Conservation (phyloP, 306 rosid species). For the Styphnolobium japonicum region DNA sequence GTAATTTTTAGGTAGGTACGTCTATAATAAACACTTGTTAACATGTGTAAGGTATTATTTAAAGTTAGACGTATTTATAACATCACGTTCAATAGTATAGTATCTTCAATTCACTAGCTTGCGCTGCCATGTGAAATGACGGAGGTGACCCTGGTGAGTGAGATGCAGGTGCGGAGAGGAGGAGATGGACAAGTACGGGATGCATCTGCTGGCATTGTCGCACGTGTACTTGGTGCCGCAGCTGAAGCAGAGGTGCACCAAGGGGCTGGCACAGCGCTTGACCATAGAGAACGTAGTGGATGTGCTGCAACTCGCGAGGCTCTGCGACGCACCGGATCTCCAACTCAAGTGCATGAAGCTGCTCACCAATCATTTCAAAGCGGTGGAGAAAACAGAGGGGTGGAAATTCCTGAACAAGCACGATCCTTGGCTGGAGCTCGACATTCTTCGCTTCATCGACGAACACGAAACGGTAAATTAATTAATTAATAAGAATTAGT, state of each 20-base stretch:
- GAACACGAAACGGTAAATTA: constrained; percentile 67
- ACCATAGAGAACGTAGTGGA: constrained; percentile 78
- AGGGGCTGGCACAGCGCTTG: constrained; percentile 54
- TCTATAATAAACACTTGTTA: too few species aligned
- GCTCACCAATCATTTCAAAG: constrained; percentile 53
- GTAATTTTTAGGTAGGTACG: too few species aligned
- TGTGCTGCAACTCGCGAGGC: constrained; percentile 74
- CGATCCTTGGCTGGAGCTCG: constrained; percentile 86
- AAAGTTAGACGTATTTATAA: too few species aligned
- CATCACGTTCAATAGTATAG: background rate
- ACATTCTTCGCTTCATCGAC: constrained; percentile 76
- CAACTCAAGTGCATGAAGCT: constrained; percentile 72
- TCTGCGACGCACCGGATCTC: constrained; percentile 95
- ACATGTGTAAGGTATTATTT: too few species aligned
- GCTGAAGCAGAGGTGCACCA: constrained; percentile 68
- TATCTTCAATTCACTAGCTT: background rate
- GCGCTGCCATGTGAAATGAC: constrained; percentile 32
- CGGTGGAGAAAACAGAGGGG: constrained; percentile 75
- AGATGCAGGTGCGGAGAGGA: constrained; percentile 60
- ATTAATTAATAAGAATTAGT: background rate
- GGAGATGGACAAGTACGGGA: constrained; percentile 65
- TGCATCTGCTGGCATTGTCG: constrained; percentile 77
- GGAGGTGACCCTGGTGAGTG: background rate
- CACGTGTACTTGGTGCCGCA: constrained; percentile 83
- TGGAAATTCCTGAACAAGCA: constrained; percentile 78